Evolutionary conservation across 495 filamentous ascomycete species (phyloP), one percentile per base, ranked within the genome.

Genomic region (Aspergillus biplanus): DNA sequence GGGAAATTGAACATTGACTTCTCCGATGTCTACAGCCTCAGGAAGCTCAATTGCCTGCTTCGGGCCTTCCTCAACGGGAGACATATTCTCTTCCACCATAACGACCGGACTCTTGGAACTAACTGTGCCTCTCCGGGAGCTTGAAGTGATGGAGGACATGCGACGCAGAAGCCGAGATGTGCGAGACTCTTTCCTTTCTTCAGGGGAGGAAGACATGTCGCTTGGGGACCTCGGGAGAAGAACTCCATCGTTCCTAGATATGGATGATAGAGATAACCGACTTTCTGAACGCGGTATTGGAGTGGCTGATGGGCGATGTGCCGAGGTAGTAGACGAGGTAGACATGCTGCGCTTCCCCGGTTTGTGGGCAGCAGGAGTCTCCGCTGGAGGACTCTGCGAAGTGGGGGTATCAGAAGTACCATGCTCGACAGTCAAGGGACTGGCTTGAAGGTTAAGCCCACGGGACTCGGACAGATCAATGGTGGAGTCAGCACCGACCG

Each of bases 1-100:
- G 2, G 93, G 93, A 69, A 97, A 96, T 68, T 97, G 93, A 4
- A 97, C 87, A 65, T 97, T 96, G 55, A 96, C 87, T 69, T 97
- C 92, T 44, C 93, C 93, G 71, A 96, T 83, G 56, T 88, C 85
- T 33, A 89, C 77, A 21, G 85, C 83, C 37, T 75, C 71, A 67
- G 73, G 67, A 66, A 71, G 65, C 67, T 73, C 67, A 57, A 63
- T 74, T 61, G 66, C 60, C 54, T 66, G 63, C 42, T 64, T 71
- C 7, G 71, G 78, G 2, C 80, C 68, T 55, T 86, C 76, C 6
- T 48, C 74, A 7, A 71, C 61, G 44, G 71, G 58, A 4, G 58
- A 53, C 15, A 63, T 67, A 55, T 72, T 73, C 52, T 85, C 81
- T 70, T 92, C 89, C 71, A 92, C 89, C 46, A 87, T 82, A 21